Evolutionary conservation across 257 asterid species (phyloP).

Genomic region (Nicotiana obtusifolia): DNA sequence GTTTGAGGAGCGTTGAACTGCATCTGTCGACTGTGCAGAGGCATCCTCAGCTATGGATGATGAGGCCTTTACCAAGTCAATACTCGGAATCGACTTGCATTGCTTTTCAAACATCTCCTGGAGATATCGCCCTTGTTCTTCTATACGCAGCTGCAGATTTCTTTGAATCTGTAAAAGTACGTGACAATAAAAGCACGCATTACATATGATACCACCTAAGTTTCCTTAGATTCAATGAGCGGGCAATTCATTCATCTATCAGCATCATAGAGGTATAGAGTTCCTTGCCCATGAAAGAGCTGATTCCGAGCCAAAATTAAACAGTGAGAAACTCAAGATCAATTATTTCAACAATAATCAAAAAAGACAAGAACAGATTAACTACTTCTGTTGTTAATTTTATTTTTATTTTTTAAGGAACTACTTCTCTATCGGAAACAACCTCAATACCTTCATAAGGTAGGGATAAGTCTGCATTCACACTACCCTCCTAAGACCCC

Average conservation of each 20-base stretch:
- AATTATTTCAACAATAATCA: background rate
- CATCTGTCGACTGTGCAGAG: constrained; percentile 23
- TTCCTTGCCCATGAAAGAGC: background rate
- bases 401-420: too few species aligned
- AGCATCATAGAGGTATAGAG: background rate
- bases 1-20: constrained; percentile 26
- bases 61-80: constrained; percentile 43
- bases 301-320: background rate
- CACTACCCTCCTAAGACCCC: too few species aligned
- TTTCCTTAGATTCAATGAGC: background rate
- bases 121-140: constrained; percentile 17
- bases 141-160: constrained; percentile 19
- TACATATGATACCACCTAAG: background rate
- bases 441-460: too few species aligned
- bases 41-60: constrained; percentile 46
- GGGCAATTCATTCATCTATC: background rate
- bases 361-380: background rate
- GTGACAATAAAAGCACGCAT: background rate
- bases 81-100: constrained; percentile 41
- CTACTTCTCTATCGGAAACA: too few species aligned
- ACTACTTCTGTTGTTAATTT: background rate
- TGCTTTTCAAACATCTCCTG: constrained; percentile 20
- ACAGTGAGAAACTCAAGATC: background rate
- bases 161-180: constrained; percentile 11
- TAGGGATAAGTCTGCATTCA: too few species aligned